Conservation (phyloP, 2,329 filamentous ascomycete genomes). For the Monilinia polystroma region DNA sequence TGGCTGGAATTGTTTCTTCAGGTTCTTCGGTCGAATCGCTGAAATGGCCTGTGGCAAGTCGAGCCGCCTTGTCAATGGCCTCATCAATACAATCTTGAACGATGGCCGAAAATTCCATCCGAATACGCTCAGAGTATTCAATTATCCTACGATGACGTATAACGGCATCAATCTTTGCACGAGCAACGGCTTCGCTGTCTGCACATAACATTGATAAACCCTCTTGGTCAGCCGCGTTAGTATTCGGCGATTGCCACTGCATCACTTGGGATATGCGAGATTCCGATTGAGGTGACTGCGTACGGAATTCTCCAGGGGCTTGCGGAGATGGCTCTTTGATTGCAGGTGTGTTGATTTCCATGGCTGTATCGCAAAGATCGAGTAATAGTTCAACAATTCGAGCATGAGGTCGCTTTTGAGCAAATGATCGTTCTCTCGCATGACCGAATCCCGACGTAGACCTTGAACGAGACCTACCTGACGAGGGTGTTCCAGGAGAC, state of each 20-base stretch:
- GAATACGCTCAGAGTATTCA: conserved; percentile 93
- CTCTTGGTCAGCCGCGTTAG: conserved; percentile 88
- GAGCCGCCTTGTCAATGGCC: conserved; percentile 83
- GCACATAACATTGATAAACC: conserved; percentile 83
- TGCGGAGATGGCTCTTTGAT: conserved; percentile 79
- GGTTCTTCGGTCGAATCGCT: conserved; percentile 67
- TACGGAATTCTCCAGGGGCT: conserved; percentile 74
- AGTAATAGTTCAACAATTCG: conserved; percentile 93
- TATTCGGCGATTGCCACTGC: conserved; percentile 94
- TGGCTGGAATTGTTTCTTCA: conserved; percentile 45
- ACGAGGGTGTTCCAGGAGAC: conserved; percentile 66
- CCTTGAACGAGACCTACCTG: conserved; percentile 65
- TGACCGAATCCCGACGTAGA: conserved; percentile 72
- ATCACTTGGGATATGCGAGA: conserved; percentile 90
- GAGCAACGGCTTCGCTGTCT: conserved; percentile 82
- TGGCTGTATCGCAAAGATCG: conserved; percentile 90
- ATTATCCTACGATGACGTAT: conserved; percentile 88
- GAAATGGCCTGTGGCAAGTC: conserved; percentile 79
- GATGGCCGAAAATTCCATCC: conserved; percentile 86
- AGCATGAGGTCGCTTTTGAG: conserved; percentile 82
- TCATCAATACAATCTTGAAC: conserved; percentile 96
- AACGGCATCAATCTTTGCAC: conserved; percentile 88
- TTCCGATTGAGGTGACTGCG: conserved; percentile 93
- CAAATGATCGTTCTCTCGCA: conserved; percentile 80
- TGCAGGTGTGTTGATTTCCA: conserved; percentile 91